Evolutionary conservation across 352 stramenopile species (phyloP).

Genomic region (Phytophthora crassamura): DNA sequence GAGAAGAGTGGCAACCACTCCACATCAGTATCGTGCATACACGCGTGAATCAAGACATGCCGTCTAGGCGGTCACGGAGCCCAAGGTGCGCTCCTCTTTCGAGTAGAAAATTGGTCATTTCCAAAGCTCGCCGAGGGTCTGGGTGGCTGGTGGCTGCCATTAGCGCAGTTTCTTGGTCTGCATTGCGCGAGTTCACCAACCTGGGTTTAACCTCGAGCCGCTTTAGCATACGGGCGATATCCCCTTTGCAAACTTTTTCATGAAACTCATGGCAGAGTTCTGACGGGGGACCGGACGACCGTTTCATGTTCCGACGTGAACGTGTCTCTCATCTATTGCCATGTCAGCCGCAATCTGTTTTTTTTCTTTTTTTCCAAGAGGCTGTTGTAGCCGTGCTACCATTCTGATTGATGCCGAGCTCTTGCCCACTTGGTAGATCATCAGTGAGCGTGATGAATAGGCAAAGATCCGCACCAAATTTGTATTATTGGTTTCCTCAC

Average conservation of each 20-base stretch:
- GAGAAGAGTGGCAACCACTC: constrained; percentile 14
- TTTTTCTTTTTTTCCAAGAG: too few relatives aligned
- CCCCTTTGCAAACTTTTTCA: neutral
- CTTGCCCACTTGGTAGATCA: too few relatives aligned
- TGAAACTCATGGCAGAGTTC: neutral
- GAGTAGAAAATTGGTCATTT: constrained; percentile 18
- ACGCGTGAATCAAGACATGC: constrained; percentile 21
- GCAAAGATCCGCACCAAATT: too few relatives aligned
- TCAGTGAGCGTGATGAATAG: too few relatives aligned
- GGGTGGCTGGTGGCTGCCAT: constrained; percentile 20
- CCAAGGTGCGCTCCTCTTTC: constrained; percentile 11
- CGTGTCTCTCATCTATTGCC: too few relatives aligned
- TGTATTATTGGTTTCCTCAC: too few relatives aligned
- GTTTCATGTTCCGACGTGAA: too few relatives aligned
- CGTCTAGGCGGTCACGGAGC: neutral
- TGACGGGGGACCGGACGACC: neutral
- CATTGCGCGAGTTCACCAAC: constrained; percentile 16
- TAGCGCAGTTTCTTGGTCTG: constrained; percentile 8
- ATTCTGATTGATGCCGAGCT: too few relatives aligned
- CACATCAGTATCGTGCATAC: constrained; percentile 1
- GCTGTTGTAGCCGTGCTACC: too few relatives aligned
- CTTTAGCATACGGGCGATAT: constrained; percentile 4
- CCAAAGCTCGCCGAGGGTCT: neutral
- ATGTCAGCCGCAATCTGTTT: too few relatives aligned
- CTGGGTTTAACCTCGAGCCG: constrained; percentile 6